These are phyloP conservation scores for Arxiozyma heterogenica DNA, from an alignment of 1,139 yeast genomes.

Conservation along the genomic window DNA sequence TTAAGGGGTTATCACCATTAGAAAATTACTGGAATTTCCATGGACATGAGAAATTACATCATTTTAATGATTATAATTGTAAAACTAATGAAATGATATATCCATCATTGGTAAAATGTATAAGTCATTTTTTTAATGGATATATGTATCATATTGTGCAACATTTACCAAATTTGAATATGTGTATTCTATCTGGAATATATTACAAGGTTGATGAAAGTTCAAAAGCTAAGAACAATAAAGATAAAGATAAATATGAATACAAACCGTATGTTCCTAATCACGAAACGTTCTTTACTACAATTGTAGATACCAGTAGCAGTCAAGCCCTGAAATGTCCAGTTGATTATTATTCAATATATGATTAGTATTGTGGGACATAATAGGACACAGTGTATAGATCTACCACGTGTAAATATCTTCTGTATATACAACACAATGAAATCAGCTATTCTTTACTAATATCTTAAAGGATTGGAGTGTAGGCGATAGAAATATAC, in stretches of 20 bases:
- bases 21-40: slow-evolving; percentile 38
- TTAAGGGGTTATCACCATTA: slow-evolving; percentile 26
- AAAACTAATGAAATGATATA: slow-evolving; percentile 29
- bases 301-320: slow-evolving; percentile 4
- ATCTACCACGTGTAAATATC: background rate
- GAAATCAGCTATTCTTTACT: no score
- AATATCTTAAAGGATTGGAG: no score
- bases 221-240: background rate
- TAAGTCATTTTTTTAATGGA: slow-evolving; percentile 36
- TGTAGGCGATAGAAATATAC: background rate
- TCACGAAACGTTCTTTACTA: slow-evolving; percentile 5
- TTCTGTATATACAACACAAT: no score
- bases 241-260: no score
- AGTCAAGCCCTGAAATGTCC: slow-evolving; percentile 1
- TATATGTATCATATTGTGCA: slow-evolving; percentile 30
- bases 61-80: slow-evolving; percentile 33
- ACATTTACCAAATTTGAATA: slow-evolving; percentile 25
- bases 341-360: slow-evolving; percentile 10
- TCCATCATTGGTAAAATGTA: slow-evolving; percentile 23
- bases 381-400: background rate
- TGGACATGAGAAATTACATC: slow-evolving; percentile 32
- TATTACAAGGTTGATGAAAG: slow-evolving; percentile 18
- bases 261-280: slow-evolving; percentile 1
- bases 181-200: slow-evolving; percentile 22
- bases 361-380: slow-evolving; percentile 6